Evolutionary conservation across 2,329 filamentous ascomycete species (phyloP).

Genomic region (Trichoderma koningiopsis): DNA sequence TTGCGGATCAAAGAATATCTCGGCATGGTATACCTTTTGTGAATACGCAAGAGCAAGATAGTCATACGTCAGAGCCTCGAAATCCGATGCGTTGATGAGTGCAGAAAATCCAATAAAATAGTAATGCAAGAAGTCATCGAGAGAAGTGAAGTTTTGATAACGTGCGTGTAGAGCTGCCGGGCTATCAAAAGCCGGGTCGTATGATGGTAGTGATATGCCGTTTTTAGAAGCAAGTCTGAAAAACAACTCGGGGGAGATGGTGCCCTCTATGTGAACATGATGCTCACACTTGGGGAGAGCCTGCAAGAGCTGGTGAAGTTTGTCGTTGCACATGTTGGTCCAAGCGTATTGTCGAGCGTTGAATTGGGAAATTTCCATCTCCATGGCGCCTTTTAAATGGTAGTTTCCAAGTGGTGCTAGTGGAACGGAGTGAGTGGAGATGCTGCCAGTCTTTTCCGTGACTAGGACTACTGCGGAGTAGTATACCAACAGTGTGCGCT

Average conservation of each 20-base stretch:
- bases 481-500: not conserved
- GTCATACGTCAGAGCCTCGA: slow-evolving; percentile 69
- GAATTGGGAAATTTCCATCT: not conserved
- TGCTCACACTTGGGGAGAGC: slow-evolving; percentile 79
- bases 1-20: slow-evolving; percentile 82
- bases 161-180: slow-evolving; percentile 60
- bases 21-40: slow-evolving; percentile 70
- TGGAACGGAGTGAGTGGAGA: not conserved
- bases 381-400: not conserved
- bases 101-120: slow-evolving; percentile 78
- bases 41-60: slow-evolving; percentile 67
- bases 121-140: slow-evolving; percentile 77
- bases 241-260: slow-evolving; percentile 68
- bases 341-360: not conserved
- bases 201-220: slow-evolving; percentile 60
- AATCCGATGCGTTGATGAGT: slow-evolving; percentile 66
- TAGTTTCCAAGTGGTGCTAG: not conserved
- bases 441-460: not conserved
- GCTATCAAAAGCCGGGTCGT: slow-evolving; percentile 65
- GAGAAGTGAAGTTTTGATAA: slow-evolving; percentile 67
- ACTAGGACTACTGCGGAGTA: not conserved
- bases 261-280: slow-evolving; percentile 79
- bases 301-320: slow-evolving; percentile 58
- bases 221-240: slow-evolving; percentile 71
- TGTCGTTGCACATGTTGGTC: slow-evolving; percentile 54